A percentile compares a stretch with the other conserved stretches of the same genome.
Conservation (phyloP, 257 asterid species). For the Cruciata laevipes region DNA sequence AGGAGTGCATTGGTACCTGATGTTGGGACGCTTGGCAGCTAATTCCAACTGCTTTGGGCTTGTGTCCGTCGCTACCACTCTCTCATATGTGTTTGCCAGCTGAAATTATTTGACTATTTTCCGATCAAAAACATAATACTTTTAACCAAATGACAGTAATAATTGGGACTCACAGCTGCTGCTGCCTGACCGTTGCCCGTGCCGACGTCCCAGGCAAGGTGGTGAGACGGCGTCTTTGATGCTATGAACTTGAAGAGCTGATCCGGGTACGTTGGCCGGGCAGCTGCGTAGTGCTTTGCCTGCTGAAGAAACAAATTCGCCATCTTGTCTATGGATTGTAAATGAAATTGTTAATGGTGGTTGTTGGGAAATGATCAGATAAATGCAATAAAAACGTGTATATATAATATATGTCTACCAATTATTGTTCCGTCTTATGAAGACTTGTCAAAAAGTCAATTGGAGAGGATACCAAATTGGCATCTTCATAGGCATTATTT, state of each 20-base stretch:
- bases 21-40: slow-evolving; percentile 48
- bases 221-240: slow-evolving; percentile 7
- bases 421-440: background rate
- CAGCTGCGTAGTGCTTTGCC: slow-evolving; percentile 9
- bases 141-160: background rate
- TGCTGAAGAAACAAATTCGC: slow-evolving; percentile 16
- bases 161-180: slow-evolving; percentile 1
- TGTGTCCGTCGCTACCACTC: slow-evolving; percentile 57
- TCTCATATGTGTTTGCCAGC: slow-evolving; percentile 50
- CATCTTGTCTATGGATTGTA: background rate
- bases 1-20: slow-evolving; percentile 52
- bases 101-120: slow-evolving; percentile 7
- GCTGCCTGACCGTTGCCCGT: slow-evolving; percentile 23
- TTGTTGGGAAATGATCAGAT: background rate
- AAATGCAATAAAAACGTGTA: background rate
- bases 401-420: background rate
- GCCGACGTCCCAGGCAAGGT: slow-evolving; percentile 20
- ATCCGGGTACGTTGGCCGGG: slow-evolving; percentile 6
- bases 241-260: slow-evolving; percentile 4
- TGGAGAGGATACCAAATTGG: background rate
- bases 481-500: no score
- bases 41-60: slow-evolving; percentile 57
- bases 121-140: background rate
- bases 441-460: background rate
- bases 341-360: background rate